Base-by-base conservation (phyloP, 495 filamentous ascomycete species). In the Bacidia rubella region DNA sequence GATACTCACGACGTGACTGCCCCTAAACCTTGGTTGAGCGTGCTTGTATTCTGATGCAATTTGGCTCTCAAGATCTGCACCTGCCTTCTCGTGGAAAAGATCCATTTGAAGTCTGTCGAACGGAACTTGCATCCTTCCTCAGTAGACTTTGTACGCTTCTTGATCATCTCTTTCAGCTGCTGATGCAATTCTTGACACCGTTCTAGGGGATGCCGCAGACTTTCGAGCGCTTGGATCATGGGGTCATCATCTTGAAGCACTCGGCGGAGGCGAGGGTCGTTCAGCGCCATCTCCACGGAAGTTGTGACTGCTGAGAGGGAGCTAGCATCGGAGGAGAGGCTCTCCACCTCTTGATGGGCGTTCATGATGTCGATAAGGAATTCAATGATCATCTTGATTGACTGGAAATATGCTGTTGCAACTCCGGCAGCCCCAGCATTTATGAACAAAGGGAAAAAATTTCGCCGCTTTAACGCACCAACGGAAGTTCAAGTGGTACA, bases 121-220 rank as follows among this genome's bases (percentile, higher is more conserved):
- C 47, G 35, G 25, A 47, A 27, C 2, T 24, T 20, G 11, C 38
- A 20, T 1, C 52, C 56, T 21, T 54, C 52, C 17, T 41, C 17
- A 11, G 44, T 17, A 11, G 51, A 47, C 38, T 54, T 54, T 19
- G 48, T 5, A 12, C 25, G 52, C 11, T 32, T 12, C 5, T 51
- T 29, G 17, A 54, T 54, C 38, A 51, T 58, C 21, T 45, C 23
- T 39, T 49, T 54, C 1, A 54, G 19, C 27, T 54, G 56, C n/a
- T 21, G 35, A 17, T 54, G 41, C 23, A 51, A 26, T 7, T 7
- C 38, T n/a, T 23, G 26, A 41, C 51, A 58, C 46, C 46, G 50
- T 10, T 39, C 21, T 20, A 58, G 26, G 4, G 56, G 56, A 7
- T 25, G 19, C 0, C 39, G 24, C 35, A 58, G n/a, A 41, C 47